phyloP scores from a whole-genome alignment of 441 rosid genomes.

The Metrosideros polymorpha region DNA sequence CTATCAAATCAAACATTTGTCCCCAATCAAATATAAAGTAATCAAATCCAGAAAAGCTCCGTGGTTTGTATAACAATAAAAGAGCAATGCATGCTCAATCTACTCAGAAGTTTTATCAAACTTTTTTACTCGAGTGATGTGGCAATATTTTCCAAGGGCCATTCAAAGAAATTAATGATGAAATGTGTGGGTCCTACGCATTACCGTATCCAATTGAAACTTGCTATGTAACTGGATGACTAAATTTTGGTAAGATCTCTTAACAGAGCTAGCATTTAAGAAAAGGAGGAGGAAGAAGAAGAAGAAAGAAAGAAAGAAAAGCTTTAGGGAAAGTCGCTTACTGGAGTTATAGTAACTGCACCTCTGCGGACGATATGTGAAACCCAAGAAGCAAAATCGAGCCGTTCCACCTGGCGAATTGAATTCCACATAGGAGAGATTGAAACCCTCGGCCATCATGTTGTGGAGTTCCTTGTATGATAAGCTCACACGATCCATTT shows the following conservation, averaged over 20 bases:
- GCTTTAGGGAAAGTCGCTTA: background rate
- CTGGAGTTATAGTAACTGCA: background rate
- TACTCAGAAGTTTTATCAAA: background rate
- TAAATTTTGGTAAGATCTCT: background rate
- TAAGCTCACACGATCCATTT: background rate
- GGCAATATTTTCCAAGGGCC: background rate
- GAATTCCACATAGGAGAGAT: fast-evolving
- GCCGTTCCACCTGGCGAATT: background rate
- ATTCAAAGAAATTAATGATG: background rate
- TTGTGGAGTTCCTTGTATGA: background rate
- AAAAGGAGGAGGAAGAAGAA: background rate
- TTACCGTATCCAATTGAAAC: background rate
- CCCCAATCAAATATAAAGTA: background rate
- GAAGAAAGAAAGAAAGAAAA: background rate
- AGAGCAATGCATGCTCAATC: background rate
- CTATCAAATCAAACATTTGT: background rate
- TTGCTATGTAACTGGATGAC: background rate
- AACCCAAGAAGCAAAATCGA: background rate
- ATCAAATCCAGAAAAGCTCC: background rate
- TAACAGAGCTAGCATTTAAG: background rate
- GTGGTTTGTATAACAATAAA: background rate
- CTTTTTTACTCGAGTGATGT: background rate
- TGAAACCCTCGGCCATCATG: background rate
- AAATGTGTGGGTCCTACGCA: background rate
- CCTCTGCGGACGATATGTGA: background rate